Evolutionary conservation across 2,329 filamentous ascomycete species (phyloP).

Genomic region (Penicillium capsulatum): DNA sequence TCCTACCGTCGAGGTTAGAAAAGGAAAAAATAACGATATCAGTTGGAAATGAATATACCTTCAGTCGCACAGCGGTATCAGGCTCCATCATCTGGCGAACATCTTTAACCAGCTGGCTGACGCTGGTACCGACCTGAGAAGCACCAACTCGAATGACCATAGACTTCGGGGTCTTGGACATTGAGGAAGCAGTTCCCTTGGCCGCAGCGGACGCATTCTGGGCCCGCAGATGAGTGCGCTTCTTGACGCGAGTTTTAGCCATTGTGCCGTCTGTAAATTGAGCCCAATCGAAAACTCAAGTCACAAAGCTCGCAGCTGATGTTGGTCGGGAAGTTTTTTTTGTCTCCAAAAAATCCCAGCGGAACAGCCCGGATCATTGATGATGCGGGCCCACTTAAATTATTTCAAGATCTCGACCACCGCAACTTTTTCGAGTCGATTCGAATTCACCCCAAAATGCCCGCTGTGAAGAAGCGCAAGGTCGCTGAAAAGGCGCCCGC

Average conservation of each 20-base stretch:
- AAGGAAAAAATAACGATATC: too few relatives aligned
- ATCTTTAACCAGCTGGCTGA: slow-evolving; percentile 88
- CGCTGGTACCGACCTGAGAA: slow-evolving; percentile 83
- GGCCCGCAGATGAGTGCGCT: slow-evolving; percentile 75
- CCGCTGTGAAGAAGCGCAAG: slow-evolving; percentile 41
- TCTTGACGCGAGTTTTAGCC: slow-evolving; percentile 79
- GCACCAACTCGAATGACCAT: slow-evolving; percentile 98
- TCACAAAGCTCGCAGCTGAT: slow-evolving; percentile 8
- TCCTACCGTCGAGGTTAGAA: slow-evolving; percentile 49
- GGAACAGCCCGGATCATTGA: slow-evolving; percentile 36
- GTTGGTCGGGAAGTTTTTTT: slow-evolving; percentile 27
- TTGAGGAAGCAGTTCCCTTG: slow-evolving; percentile 58
- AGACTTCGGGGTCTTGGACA: slow-evolving; percentile 73
- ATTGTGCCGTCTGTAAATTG: slow-evolving; percentile 45
- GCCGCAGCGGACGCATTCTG: slow-evolving; percentile 50
- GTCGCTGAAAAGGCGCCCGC: slow-evolving; percentile 25
- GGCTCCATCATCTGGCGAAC: slow-evolving; percentile 94
- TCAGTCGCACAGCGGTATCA: slow-evolving; percentile 81
- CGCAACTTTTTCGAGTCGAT: slow-evolving; percentile 9
- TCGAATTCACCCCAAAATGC: slow-evolving; percentile 29
- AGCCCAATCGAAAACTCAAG: slow-evolving; percentile 7
- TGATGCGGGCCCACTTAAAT: slow-evolving; percentile 36
- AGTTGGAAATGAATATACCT: slow-evolving; percentile 46
- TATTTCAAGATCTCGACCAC: slow-evolving; percentile 20
- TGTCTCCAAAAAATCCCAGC: slow-evolving; percentile 33